Evolutionary conservation across 1,139 yeast species (phyloP).

Genomic region (Pichia sp.): DNA sequence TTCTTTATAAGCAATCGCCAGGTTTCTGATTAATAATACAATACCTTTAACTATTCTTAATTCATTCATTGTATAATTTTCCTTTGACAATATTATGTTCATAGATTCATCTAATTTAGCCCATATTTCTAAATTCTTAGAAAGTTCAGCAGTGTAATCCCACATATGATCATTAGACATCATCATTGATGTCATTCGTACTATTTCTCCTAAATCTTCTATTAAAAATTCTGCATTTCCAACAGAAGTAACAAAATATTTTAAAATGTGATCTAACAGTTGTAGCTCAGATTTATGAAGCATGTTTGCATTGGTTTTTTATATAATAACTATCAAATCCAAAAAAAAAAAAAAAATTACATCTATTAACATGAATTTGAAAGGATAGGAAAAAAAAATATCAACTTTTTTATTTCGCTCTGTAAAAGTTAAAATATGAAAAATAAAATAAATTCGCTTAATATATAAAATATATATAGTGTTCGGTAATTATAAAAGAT

Average conservation of each 20-base stretch:
- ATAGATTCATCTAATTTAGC: neutral
- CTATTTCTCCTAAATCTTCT: slow-evolving; percentile 6
- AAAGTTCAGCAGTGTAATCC: slow-evolving; percentile 4
- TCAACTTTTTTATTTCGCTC: too few relatives aligned
- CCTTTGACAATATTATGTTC: neutral
- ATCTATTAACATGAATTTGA: too few relatives aligned
- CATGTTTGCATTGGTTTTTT: neutral
- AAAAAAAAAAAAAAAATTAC: neutral
- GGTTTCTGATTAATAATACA: slow-evolving; percentile 14
- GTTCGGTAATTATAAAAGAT: too few relatives aligned
- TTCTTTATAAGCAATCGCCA: slow-evolving; percentile 8
- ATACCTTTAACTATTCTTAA: slow-evolving; percentile 15
- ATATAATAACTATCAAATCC: too few relatives aligned
- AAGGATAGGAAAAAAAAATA: too few relatives aligned
- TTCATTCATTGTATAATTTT: neutral
- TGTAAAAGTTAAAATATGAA: too few relatives aligned
- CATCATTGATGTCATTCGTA: slow-evolving; percentile 11
- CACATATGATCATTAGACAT: slow-evolving; percentile 11
- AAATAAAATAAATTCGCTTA: too few relatives aligned
- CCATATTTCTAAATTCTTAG: neutral
- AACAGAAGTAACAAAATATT: neutral
- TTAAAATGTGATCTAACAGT: neutral
- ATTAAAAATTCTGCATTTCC: slow-evolving; percentile 1
- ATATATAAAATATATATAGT: too few relatives aligned
- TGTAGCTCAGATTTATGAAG: neutral